Evolutionary conservation across 495 filamentous ascomycete species (phyloP), one percentile per base, ranked within the genome.

Genomic region (Apiosordaria backusii): DNA sequence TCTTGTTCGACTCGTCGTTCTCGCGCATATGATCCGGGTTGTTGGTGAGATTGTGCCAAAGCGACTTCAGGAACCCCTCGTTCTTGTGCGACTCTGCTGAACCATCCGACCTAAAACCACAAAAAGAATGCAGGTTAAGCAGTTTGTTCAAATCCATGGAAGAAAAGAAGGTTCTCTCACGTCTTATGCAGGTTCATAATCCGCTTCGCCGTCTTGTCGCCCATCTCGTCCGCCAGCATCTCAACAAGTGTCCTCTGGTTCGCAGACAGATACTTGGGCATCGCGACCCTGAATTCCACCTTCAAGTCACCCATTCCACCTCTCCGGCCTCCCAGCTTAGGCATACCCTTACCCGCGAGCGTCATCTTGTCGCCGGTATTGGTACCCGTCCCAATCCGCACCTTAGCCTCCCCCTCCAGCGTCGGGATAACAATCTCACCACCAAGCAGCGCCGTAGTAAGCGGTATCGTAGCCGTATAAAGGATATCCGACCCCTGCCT

Each of bases 191-290:
- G 63, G 65, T 78, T 92, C 93, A 98, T 98, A 53, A 95, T 86
- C 54, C 96, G 85, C 75, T 89, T 92, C n/a, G 95, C 95, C 19
- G 86, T 91, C 78, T 92, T 90, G 74, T 99, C 95, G 15, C 85
- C 86, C 83, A 97, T 86, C 81, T 99, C 95, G 70, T 99, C 93
- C 27, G 95, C 95, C 55, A 99, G 85, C 82, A 97, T 92, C 78
- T 99, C 95, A 65, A 97, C 75, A 29, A 99, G 89, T 0, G 89
- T 92, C 45, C 96, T 85, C 80, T 98, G 94, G 77, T 95, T 97
- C 22, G 86, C 81, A 23, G 86, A 92, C 71, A 99, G 81, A 71
- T 92, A 96, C 78, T 96, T 97, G 15, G 95, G 95, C 92, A 97
- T 96, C 27, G 85, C 76, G 16, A 99, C 91, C 80, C 92, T 94